These are phyloP conservation scores for Wickerhamomyces queroliae DNA, from an alignment of 805 yeast genomes.

Conservation along the genomic window DNA sequence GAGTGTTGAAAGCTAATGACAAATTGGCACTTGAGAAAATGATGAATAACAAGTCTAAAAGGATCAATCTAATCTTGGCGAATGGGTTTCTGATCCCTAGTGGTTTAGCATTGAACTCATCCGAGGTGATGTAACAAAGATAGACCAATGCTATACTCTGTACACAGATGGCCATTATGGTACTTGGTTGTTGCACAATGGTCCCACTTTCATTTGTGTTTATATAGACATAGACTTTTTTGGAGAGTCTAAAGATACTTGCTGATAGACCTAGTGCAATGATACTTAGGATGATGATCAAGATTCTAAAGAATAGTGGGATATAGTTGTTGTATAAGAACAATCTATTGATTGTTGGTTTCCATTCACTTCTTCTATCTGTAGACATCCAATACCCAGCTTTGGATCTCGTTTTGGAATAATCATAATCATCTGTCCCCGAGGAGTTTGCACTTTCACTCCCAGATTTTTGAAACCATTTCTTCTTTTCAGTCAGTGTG, in stretches of 20 bases:
- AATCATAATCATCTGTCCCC: conserved; percentile 25
- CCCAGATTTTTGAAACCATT: conserved; percentile 4
- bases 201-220: conserved; percentile 13
- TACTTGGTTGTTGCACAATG: conserved; percentile 75
- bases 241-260: conserved; percentile 42
- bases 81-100: conserved; percentile 82
- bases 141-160: conserved; percentile 75
- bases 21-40: conserved; percentile 86
- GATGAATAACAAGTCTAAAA: conserved; percentile 81
- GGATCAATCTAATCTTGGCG: conserved; percentile 73
- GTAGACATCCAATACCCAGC: conserved; percentile 69
- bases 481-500: conserved; percentile 2
- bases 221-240: conserved; percentile 13
- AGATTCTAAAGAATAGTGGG: conserved; percentile 67
- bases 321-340: conserved; percentile 73
- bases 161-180: conserved; percentile 88
- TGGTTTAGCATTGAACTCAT: conserved; percentile 90
- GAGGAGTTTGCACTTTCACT: background rate
- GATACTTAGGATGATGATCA: conserved; percentile 51
- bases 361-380: conserved; percentile 56
- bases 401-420: conserved; percentile 39
- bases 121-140: conserved; percentile 75
- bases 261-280: conserved; percentile 71
- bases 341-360: conserved; percentile 52
- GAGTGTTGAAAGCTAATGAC: conserved; percentile 77